Base-by-base conservation (phyloP, 2,329 filamentous ascomycete species). In the Aspergillus caelatus region DNA sequence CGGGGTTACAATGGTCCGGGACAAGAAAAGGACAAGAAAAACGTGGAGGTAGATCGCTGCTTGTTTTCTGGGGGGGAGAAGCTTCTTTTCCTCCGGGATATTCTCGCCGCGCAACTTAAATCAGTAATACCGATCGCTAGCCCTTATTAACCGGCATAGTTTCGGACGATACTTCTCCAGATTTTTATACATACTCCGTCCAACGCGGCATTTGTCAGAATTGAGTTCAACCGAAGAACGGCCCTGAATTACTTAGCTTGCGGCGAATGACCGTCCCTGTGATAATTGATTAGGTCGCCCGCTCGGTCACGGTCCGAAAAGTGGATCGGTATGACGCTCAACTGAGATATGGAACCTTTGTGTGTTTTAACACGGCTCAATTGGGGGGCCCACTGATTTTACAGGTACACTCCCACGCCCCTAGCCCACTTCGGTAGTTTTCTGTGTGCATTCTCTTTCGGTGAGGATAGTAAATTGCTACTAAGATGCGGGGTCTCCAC, bases 401-500 rank as follows among this genome's bases (percentile, higher is more conserved):
- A 52, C 26, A 36, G 34, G 28, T 28, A 14, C 32, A 34, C 26
- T 28, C 46, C 46, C 23, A 23, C 46, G 12, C 34, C 46, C 46
- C 21, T 23, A 28, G 26, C 16, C 21, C 30, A 53, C 50, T 32
- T 19, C 2, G 30, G 8, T 23, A 10, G 14, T 14, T 5, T 26
- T 32, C 21, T 28, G 48, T 52, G 32, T 52, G 3, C n/a, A 46
- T 46, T 23, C 26, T 10, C 9, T 52, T 30, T 30, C 26, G 48
- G 48, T 52, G 48, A 30, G 28, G 30, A 19, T 28, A 52, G 23
- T 36, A 12, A 54, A 54, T 39, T n/a, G 36, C 12, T 39, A 54
- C 30, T 54, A 54, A 54, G 52, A 54, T 54, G 52, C 52, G 52
- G 52, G 52, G 52, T 54, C 52, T 54, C 52, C 52, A 36, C 52